Evolutionary conservation across 345 rosid species (phyloP), one percentile per base, ranked within the genome.

Genomic region (Lagerstroemia speciosa): DNA sequence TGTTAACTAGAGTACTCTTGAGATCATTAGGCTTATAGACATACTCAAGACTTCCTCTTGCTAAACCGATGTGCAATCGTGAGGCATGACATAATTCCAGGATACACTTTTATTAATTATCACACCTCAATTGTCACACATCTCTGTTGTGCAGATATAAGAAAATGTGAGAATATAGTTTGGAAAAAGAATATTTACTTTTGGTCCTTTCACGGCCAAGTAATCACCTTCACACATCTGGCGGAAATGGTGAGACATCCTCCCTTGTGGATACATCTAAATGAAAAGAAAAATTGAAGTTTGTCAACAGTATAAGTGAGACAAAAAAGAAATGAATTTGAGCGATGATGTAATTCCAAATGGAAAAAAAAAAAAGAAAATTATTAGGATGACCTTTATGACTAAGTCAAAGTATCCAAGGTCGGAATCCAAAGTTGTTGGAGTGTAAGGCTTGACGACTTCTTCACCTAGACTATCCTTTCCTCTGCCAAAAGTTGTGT

Each of bases 261-360:
- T 76, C 80, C 90, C 93, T 77, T 83, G 87, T 17, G 89, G 89
- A 79, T 88, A 86, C 93, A 88, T 88, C 90, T 86, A 72, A 36
- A 57, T 22, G 20, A 31, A 64, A 22, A 3, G 2, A 65, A 58
- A 46, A 74, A 17, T 29, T 30, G n/a, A 48, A 32, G 40, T 31
- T 53, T 27, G 29, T 33, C 30, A 24, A 34, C 30, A 53, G 62
- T 31, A 67, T 32, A 34, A 48, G 32, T 2, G 57, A 17, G 22
- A 43, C 1, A 8, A 34, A 31, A 16, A 29, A 63, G 46, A 19
- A 15, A 43, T 32, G 37, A 67, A 45, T 55, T 27, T 10, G 48
- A 22, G 20, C 20, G 11, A 58, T 27, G 19, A 58, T 34, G 4
- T 27, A 63, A 31, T 38, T 55, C 38, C 65, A 63, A 11, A 3